Percentiles rank a stretch among this genome's conserved stretches.
phyloP scores from a whole-genome alignment of 139 green algal species.

The Pleodorina starrii region DNA sequence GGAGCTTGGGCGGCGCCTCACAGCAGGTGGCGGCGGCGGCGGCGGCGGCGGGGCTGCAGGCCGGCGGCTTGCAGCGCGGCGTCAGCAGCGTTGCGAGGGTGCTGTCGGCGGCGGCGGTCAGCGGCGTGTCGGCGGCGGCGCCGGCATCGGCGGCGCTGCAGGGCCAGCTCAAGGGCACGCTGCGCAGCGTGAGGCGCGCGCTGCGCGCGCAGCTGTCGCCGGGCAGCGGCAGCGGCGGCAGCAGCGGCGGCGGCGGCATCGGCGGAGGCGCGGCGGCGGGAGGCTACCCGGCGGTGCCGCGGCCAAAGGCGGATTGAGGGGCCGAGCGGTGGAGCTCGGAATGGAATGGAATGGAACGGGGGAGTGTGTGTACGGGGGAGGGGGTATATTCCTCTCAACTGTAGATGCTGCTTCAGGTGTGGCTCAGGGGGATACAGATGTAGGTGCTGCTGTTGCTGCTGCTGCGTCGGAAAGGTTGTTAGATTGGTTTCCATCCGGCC shows the following conservation, averaged over 20 bases:
- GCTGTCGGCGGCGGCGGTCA: neutral
- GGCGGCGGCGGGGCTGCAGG: neutral
- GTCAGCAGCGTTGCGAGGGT: slow-evolving; percentile 25
- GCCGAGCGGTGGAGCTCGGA: too few relatives aligned
- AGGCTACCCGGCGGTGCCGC: neutral
- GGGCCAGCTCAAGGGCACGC: slow-evolving; percentile 27
- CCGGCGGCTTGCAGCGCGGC: neutral
- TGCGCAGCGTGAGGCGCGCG: neutral
- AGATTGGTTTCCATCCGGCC: too few relatives aligned
- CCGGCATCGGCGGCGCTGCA: slow-evolving; percentile 3
- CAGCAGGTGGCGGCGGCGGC: slow-evolving; percentile 24
- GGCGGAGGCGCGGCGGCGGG: neutral
- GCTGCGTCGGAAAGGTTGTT: too few relatives aligned
- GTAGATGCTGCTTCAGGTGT: too few relatives aligned
- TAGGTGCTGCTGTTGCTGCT: too few relatives aligned
- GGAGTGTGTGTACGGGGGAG: too few relatives aligned
- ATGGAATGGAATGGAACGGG: too few relatives aligned
- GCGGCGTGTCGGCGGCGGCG: slow-evolving; percentile 29
- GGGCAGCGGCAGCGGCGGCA: neutral
- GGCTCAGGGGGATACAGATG: too few relatives aligned
- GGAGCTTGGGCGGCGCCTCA: neutral
- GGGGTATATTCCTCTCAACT: too few relatives aligned
- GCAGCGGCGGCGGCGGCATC: neutral
- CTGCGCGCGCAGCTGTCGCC: slow-evolving; percentile 12
- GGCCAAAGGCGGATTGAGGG: slow-evolving; percentile 14